phyloP scores from a whole-genome alignment of 768 basidiomycete species.

The Imleria badia region DNA sequence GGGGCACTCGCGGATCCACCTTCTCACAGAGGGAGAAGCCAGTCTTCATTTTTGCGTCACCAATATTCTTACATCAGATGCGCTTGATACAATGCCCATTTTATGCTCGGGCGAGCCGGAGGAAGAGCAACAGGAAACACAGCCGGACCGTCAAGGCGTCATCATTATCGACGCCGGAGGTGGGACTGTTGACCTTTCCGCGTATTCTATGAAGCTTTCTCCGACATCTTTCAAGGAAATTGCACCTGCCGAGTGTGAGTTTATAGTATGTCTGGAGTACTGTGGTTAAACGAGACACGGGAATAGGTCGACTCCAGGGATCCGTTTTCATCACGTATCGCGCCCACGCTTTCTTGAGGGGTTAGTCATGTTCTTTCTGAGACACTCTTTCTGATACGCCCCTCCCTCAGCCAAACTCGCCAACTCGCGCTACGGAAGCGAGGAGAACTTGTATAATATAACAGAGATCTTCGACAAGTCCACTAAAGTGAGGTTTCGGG shows the following conservation, averaged over 20 bases:
- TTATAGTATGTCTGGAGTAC: neutral
- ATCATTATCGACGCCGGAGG: constrained; percentile 53
- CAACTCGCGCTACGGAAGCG: constrained; percentile 27
- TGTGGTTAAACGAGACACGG: neutral
- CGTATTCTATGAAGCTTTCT: constrained; percentile 38
- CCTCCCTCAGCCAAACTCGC: constrained; percentile 25
- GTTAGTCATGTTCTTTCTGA: constrained; percentile 18
- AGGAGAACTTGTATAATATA: constrained; percentile 32
- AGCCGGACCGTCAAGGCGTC: constrained; percentile 30
- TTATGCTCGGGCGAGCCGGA: constrained; percentile 19
- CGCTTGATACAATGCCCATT: constrained; percentile 8
- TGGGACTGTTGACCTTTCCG: constrained; percentile 41
- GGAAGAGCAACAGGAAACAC: constrained; percentile 8
- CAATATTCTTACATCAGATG: constrained; percentile 39
- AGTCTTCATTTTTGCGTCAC: constrained; percentile 51
- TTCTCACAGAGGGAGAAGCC: constrained; percentile 64
- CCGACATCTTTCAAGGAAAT: constrained; percentile 39
- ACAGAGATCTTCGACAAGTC: constrained; percentile 34
- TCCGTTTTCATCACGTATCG: constrained; percentile 36
- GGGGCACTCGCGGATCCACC: constrained; percentile 43
- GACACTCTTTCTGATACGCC: neutral
- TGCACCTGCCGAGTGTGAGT: constrained; percentile 33
- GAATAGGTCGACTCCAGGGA: constrained; percentile 39
- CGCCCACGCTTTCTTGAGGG: constrained; percentile 31
- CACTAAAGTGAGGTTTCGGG: constrained; percentile 40